These are phyloP conservation scores for Psilocybe azurescens DNA, from an alignment of 768 basidiomycete genomes.

Conservation along the genomic window DNA sequence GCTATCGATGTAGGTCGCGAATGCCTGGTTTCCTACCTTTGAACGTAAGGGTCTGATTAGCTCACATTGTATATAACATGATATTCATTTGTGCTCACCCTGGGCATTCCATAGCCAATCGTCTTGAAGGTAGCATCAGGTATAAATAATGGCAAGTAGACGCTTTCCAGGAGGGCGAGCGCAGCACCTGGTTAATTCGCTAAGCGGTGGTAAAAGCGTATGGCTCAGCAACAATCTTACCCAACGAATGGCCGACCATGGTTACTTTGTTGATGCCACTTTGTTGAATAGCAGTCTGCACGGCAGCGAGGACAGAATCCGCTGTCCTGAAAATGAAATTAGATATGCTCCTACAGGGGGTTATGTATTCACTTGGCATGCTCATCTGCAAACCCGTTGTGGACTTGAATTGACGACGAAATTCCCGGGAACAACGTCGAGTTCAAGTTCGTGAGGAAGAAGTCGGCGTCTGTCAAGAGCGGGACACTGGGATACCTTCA, in stretches of 20 bases:
- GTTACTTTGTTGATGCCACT: constrained; percentile 40
- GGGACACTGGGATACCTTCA: constrained; percentile 33
- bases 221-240: constrained; percentile 25
- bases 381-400: constrained; percentile 47
- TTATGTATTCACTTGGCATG: constrained; percentile 42
- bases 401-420: constrained; percentile 41
- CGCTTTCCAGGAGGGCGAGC: constrained; percentile 49
- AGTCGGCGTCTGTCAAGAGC: constrained; percentile 42
- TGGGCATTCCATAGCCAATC: constrained; percentile 49
- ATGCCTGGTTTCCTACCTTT: constrained; percentile 52
- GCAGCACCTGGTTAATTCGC: constrained; percentile 35
- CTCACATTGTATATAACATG: background rate
- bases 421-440: constrained; percentile 50
- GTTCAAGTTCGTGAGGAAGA: constrained; percentile 37
- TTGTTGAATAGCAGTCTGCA: constrained; percentile 38
- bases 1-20: constrained; percentile 60
- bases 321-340: constrained; percentile 39
- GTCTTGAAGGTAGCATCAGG: constrained; percentile 41
- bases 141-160: constrained; percentile 59
- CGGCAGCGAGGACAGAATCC: constrained; percentile 41
- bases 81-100: constrained; percentile 33
- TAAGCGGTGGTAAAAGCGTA: constrained; percentile 5
- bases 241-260: constrained; percentile 50
- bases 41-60: background rate
- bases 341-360: background rate